Percentiles rank a stretch among this genome's conserved stretches.
phyloP scores from a whole-genome alignment of 2,329 filamentous ascomycete genomes.

The Aspergillus eucalypticola region DNA sequence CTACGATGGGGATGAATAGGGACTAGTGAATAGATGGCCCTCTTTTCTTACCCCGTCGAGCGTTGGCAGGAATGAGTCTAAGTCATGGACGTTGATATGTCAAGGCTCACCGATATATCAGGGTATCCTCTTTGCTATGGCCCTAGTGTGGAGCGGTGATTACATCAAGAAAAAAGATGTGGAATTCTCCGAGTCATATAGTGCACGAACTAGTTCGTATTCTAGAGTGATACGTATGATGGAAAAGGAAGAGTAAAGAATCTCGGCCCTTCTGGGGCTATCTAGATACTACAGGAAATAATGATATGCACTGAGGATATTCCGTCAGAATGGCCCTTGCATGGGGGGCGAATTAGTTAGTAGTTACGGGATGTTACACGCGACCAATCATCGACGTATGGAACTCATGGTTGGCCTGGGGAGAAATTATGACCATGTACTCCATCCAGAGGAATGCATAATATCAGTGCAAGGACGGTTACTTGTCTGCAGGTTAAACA shows the following conservation, averaged over 20 bases:
- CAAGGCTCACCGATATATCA: slow-evolving; percentile 2
- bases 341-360: background rate
- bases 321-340: slow-evolving; percentile 9
- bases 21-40: background rate
- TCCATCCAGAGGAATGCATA: slow-evolving; percentile 7
- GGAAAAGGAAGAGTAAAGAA: background rate
- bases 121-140: background rate
- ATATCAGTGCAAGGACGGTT: slow-evolving; percentile 14
- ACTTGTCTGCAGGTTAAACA: slow-evolving; percentile 1
- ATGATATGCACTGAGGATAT: slow-evolving; percentile 10
- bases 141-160: background rate
- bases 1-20: background rate
- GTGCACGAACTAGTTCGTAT: background rate
- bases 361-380: background rate
- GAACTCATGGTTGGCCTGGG: slow-evolving; percentile 3
- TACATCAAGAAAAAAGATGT: background rate
- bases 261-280: background rate
- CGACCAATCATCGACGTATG: background rate
- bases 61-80: background rate
- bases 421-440: slow-evolving; percentile 4
- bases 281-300: slow-evolving; percentile 5
- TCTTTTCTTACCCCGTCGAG: background rate
- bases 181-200: slow-evolving; percentile 3
- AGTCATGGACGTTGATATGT: background rate
- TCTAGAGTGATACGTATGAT: background rate